A percentile compares a stretch with the other conserved stretches of the same genome.
These are phyloP conservation scores for Aspergillus cavernicola DNA, from an alignment of 495 filamentous ascomycete species.

Conservation along the genomic window DNA sequence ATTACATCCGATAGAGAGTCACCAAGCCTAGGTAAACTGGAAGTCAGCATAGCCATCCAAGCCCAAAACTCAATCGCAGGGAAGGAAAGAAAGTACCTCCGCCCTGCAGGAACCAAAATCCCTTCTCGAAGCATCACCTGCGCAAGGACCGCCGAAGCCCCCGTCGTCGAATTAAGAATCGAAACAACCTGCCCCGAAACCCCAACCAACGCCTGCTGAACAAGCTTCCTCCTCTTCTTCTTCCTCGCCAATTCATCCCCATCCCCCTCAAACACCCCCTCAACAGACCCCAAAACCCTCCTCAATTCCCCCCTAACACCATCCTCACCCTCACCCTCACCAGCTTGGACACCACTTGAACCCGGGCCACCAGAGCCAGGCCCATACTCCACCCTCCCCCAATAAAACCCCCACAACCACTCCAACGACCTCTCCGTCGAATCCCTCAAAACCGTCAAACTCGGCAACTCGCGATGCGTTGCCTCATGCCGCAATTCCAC, in stretches of 20 bases:
- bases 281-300: constrained; percentile 19
- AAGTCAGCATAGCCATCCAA: neutral
- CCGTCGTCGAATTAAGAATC: constrained; percentile 22
- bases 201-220: constrained; percentile 22
- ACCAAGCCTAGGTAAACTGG: constrained; percentile 26
- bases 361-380: neutral
- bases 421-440: constrained; percentile 63
- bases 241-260: constrained; percentile 23
- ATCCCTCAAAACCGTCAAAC: constrained; percentile 62
- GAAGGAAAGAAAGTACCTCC: constrained; percentile 22
- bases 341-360: neutral
- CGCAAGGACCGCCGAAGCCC: constrained; percentile 23
- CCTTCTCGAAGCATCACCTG: constrained; percentile 27
- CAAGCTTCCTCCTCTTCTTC: constrained; percentile 35
- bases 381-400: constrained; percentile 42
- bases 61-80: neutral
- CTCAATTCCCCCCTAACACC: constrained; percentile 20
- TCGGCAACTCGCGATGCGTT: constrained; percentile 82
- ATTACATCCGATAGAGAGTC: constrained; percentile 29
- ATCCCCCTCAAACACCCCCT: constrained; percentile 9
- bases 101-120: constrained; percentile 25
- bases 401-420: constrained; percentile 90
- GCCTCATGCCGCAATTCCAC: constrained; percentile 88
- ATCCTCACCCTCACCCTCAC: constrained; percentile 9
- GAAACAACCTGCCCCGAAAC: constrained; percentile 27